Conservation (phyloP, 768 basidiomycete species). For the Auricularia sp. region DNA sequence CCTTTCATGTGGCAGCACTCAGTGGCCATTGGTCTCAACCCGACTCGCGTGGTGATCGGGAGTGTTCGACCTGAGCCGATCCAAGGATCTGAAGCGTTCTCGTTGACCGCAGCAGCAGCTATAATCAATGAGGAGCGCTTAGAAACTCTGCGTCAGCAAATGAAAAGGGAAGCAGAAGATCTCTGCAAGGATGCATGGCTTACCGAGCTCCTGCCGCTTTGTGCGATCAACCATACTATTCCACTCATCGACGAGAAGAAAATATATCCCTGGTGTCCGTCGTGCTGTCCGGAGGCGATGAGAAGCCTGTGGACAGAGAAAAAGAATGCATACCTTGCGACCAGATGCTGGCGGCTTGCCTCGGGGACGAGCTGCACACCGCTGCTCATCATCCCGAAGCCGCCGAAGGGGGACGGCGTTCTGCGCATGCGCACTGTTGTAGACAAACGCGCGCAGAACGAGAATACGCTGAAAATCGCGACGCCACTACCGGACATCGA, state of each 20-base stretch:
- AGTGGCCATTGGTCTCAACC: constrained; percentile 19
- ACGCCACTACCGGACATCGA: constrained; percentile 21
- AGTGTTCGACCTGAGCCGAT: neutral
- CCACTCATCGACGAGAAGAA: constrained; percentile 22
- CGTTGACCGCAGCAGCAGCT: neutral
- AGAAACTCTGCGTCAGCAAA: neutral
- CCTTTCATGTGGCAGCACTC: constrained; percentile 25
- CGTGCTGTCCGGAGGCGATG: constrained; percentile 26
- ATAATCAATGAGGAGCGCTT: neutral
- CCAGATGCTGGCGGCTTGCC: constrained; percentile 21
- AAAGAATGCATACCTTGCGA: constrained; percentile 19
- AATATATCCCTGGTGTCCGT: constrained; percentile 23
- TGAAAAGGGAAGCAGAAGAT: constrained; percentile 17
- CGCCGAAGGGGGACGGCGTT: constrained; percentile 8
- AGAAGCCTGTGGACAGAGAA: constrained; percentile 19
- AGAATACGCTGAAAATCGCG: constrained; percentile 19
- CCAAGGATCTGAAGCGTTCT: neutral
- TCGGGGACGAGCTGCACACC: constrained; percentile 21
- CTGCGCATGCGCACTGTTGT: constrained; percentile 14
- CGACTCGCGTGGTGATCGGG: constrained; percentile 12
- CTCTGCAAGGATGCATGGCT: constrained; percentile 19
- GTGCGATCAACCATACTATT: constrained; percentile 29
- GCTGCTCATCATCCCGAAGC: constrained; percentile 24
- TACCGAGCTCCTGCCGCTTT: constrained; percentile 20
- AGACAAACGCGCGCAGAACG: constrained; percentile 21